These are phyloP conservation scores for Penicillium expansum DNA, from an alignment of 2,329 filamentous ascomycete species.

Conservation along the genomic window DNA sequence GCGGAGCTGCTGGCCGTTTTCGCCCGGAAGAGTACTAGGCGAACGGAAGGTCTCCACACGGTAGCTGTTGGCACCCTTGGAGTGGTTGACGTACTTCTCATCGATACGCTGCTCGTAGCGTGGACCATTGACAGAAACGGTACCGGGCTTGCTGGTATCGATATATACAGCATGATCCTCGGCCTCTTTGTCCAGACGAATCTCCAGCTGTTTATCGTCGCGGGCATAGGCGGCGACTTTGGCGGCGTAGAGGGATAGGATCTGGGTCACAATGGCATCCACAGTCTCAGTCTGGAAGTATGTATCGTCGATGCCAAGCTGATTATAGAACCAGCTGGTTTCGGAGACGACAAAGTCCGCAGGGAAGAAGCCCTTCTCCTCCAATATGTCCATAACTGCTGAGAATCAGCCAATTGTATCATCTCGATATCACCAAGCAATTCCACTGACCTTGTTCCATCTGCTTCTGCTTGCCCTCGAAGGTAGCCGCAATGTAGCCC, in stretches of 20 bases:
- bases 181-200: conserved; percentile 92
- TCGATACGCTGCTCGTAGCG: conserved; percentile 92
- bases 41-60: conserved; percentile 98
- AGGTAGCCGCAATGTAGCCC: conserved; percentile 91
- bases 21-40: conserved; percentile 70
- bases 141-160: conserved; percentile 88
- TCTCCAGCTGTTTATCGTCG: conserved; percentile 91
- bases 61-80: conserved; percentile 69
- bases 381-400: conserved; percentile 75
- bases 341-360: conserved; percentile 77
- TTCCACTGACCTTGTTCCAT: conserved; percentile 68
- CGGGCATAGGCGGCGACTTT: conserved; percentile 92
- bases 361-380: conserved; percentile 81
- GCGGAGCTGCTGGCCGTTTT: conserved; percentile 76
- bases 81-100: conserved; percentile 87
- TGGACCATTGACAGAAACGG: conserved; percentile 73
- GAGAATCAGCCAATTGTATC: conserved; percentile 1
- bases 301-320: conserved; percentile 96
- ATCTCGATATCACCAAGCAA: neutral
- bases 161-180: conserved; percentile 96
- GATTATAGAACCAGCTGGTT: conserved; percentile 95
- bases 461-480: conserved; percentile 88
- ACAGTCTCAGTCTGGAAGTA: conserved; percentile 92
- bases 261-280: conserved; percentile 85
- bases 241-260: conserved; percentile 93